Evolutionary conservation across 2,329 filamentous ascomycete species (phyloP), one percentile per base, ranked within the genome.

Genomic region (Tolypocladium sp.): DNA sequence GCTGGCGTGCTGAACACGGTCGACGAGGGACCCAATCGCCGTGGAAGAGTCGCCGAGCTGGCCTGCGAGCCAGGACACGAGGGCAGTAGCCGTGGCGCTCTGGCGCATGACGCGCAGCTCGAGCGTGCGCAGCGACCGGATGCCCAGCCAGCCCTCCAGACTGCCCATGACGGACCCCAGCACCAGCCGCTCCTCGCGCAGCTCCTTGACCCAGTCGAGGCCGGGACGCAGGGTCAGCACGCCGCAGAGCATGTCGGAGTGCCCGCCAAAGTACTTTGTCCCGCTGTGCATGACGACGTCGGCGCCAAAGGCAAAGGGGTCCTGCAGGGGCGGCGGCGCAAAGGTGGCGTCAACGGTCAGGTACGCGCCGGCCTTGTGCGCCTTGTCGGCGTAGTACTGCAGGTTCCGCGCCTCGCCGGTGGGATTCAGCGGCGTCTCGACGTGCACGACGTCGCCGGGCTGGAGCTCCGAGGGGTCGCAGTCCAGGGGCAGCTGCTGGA

Each of bases 261-360:
- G 94, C 0, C 94, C 94, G 25, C 94, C 94, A 65, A 99, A 85
- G 74, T 97, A 99, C 79, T 97, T 99, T 22, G 92, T 96, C 4
- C 92, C 94, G 57, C 84, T 89, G 75, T 99, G 94, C 90, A 97
- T 89, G 40, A 96, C 84, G 1, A 92, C 74, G 73, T 97, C 93
- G 35, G 89, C 91, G 54, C 91, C 93, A 71, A 83, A 88, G 35
- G 73, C 70, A 67, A 97, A 94, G 0, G 94, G 92, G 67, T 97
- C 90, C 71, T 91, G 88, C 60, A 99, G 77, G 35, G 91, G 90
- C 38, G 94, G 94, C 46, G 94, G 94, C 3, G 86, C 94, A 74
- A 99, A 97, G 0, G 94, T 99, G 2, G 90, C 86, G 73, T 99
- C 94, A 1, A 97, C 89, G 15, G 88, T 88, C 55, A 97, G 78